Conservation (phyloP, 495 filamentous ascomycete genomes). For the Emericellopsis terricola region DNA sequence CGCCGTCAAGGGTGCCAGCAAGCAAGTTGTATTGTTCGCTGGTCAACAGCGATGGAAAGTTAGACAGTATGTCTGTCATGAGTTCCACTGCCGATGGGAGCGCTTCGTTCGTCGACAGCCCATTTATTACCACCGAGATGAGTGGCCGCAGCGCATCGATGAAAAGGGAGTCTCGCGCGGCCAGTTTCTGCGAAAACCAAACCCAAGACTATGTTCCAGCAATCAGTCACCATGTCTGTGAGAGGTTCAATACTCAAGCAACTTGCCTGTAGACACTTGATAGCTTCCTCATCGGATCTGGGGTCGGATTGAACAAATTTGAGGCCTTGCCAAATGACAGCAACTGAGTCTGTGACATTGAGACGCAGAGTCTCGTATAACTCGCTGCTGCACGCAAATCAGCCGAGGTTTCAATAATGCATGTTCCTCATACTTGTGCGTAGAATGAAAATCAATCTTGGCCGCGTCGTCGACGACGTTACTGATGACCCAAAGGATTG, state of each 20-base stretch:
- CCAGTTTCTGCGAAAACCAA: conserved; percentile 42
- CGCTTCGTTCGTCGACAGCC: conserved; percentile 31
- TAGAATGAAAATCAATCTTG: conserved; percentile 39
- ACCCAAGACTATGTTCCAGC: conserved; percentile 38
- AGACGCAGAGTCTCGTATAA: conserved; percentile 31
- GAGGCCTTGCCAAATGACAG: conserved; percentile 22
- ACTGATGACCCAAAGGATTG: conserved; percentile 53
- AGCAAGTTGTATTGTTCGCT: conserved; percentile 34
- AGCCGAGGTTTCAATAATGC: neutral
- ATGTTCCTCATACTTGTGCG: conserved; percentile 29
- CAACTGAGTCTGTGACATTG: conserved; percentile 32
- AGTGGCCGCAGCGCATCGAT: conserved; percentile 37
- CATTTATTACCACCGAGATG: conserved; percentile 34
- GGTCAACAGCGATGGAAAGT: conserved; percentile 44
- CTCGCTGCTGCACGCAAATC: conserved; percentile 7
- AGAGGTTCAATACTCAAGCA: neutral
- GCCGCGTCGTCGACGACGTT: conserved; percentile 60
- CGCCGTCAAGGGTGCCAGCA: conserved; percentile 35
- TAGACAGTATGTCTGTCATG: conserved; percentile 43
- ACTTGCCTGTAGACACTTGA: conserved; percentile 42
- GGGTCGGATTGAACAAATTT: neutral
- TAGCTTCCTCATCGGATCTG: conserved; percentile 27
- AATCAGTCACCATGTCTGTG: conserved; percentile 1
- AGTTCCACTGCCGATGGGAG: conserved; percentile 43
- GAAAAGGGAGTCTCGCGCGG: conserved; percentile 30